A percentile compares a stretch with the other conserved stretches of the same genome.
Evolutionary conservation across 768 basidiomycete genomes (phyloP).

Genomic region (Hortiboletus flavorubellus): DNA sequence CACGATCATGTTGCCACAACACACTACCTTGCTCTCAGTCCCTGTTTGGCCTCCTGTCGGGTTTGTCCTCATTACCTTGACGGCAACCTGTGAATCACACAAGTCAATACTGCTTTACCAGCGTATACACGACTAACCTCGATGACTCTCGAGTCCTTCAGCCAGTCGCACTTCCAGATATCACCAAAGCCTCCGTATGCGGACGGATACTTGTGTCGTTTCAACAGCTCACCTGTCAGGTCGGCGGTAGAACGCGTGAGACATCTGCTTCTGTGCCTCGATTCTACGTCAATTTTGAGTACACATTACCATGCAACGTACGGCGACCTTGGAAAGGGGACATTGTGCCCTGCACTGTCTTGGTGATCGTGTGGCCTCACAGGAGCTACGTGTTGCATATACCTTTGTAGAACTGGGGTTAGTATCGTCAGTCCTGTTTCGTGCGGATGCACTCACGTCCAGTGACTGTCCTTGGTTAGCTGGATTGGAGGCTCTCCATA

Average conservation of each 20-base stretch:
- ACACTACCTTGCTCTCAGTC: conserved; percentile 12
- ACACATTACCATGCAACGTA: neutral
- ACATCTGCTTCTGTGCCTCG: neutral
- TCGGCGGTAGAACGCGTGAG: conserved; percentile 5
- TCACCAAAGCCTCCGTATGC: conserved; percentile 24
- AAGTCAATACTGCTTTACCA: neutral
- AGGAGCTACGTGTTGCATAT: neutral
- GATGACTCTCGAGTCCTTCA: conserved; percentile 13
- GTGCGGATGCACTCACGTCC: neutral
- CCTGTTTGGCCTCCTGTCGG: conserved; percentile 4
- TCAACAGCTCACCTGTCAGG: conserved; percentile 11
- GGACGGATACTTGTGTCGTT: conserved; percentile 18
- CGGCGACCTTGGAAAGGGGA: neutral
- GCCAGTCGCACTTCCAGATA: conserved; percentile 25
- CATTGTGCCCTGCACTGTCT: neutral
- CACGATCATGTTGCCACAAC: neutral
- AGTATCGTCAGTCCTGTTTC: neutral
- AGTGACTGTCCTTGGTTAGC: neutral
- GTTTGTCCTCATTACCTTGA: conserved; percentile 26
- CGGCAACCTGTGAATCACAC: conserved; percentile 20
- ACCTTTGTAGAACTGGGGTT: neutral
- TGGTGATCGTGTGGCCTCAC: neutral
- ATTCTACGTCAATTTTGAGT: neutral
- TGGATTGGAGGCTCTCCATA: neutral
- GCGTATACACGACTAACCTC: conserved; percentile 14